phyloP scores from a whole-genome alignment of 257 asterid genomes.

The Buddleja alternifolia region DNA sequence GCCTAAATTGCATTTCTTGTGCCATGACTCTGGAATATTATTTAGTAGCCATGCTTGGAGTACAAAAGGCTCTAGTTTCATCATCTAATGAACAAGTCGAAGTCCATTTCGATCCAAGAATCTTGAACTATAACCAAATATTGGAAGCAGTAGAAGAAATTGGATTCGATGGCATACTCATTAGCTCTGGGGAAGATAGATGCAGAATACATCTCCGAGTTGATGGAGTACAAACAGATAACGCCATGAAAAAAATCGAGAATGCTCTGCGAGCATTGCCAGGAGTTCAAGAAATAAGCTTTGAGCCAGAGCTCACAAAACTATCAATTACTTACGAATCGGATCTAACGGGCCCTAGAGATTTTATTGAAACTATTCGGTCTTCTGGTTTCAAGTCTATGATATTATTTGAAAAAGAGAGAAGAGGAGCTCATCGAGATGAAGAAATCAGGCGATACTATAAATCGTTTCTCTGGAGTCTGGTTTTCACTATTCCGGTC shows the following conservation, averaged over 20 bases:
- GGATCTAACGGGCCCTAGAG: slow-evolving; percentile 59
- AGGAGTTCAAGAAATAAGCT: slow-evolving; percentile 48
- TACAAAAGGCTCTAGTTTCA: slow-evolving; percentile 50
- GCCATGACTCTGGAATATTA: slow-evolving; percentile 57
- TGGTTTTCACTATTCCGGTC: slow-evolving; percentile 61
- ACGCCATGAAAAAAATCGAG: slow-evolving; percentile 31
- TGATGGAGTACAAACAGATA: slow-evolving; percentile 40
- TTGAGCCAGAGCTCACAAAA: slow-evolving; percentile 33
- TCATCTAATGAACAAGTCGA: slow-evolving; percentile 46
- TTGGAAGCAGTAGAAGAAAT: slow-evolving; percentile 42
- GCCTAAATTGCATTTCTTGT: slow-evolving; percentile 61
- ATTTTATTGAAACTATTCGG: slow-evolving; percentile 44
- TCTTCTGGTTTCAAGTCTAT: slow-evolving; percentile 41
- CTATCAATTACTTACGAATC: slow-evolving; percentile 52
- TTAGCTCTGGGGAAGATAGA: slow-evolving; percentile 41
- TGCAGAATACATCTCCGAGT: slow-evolving; percentile 47
- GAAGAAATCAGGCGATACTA: slow-evolving; percentile 46
- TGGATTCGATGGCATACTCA: slow-evolving; percentile 55
- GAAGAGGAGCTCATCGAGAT: slow-evolving; percentile 37
- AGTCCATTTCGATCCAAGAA: slow-evolving; percentile 50
- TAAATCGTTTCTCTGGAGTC: slow-evolving; percentile 60
- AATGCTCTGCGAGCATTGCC: slow-evolving; percentile 45
- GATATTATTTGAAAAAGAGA: slow-evolving; percentile 48
- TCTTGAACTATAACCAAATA: slow-evolving; percentile 37
- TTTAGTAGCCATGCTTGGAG: slow-evolving; percentile 49